These are phyloP conservation scores for Pyrus bretschneideri DNA, from an alignment of 306 rosid genomes.

Conservation along the genomic window DNA sequence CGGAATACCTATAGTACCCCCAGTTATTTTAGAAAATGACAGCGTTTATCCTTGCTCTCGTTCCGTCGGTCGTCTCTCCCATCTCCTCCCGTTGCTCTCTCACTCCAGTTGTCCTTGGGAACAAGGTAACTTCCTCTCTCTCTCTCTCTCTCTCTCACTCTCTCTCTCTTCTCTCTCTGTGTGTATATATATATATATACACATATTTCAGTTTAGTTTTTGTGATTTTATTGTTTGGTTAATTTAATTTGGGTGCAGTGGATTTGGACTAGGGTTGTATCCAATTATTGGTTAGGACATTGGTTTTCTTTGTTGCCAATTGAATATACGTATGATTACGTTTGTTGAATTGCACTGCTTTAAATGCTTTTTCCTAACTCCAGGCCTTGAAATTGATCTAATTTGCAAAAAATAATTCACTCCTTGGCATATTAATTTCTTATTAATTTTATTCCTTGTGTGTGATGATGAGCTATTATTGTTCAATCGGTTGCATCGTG, in stretches of 20 bases:
- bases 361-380: too few relatives aligned
- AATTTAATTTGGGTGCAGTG: background rate
- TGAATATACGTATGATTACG: too few relatives aligned
- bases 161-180: too few relatives aligned
- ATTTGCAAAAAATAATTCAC: background rate
- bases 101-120: background rate
- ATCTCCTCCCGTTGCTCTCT: background rate
- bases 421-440: too few relatives aligned
- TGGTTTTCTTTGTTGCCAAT: background rate
- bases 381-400: too few relatives aligned
- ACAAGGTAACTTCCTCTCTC: background rate
- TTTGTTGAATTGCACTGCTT: too few relatives aligned
- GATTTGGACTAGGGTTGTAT: background rate
- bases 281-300: too few relatives aligned
- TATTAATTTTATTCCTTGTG: too few relatives aligned
- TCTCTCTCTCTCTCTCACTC: too few relatives aligned
- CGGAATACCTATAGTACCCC: background rate
- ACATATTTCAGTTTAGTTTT: background rate
- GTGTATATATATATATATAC: too few relatives aligned
- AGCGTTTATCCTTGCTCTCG: background rate
- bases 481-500: too few relatives aligned
- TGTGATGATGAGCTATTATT: too few relatives aligned
- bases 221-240: background rate
- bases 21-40: background rate
- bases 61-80: background rate